Conservation (phyloP, 1,284 basidiomycete genomes). For the Kalmanozyma brasiliensis region DNA sequence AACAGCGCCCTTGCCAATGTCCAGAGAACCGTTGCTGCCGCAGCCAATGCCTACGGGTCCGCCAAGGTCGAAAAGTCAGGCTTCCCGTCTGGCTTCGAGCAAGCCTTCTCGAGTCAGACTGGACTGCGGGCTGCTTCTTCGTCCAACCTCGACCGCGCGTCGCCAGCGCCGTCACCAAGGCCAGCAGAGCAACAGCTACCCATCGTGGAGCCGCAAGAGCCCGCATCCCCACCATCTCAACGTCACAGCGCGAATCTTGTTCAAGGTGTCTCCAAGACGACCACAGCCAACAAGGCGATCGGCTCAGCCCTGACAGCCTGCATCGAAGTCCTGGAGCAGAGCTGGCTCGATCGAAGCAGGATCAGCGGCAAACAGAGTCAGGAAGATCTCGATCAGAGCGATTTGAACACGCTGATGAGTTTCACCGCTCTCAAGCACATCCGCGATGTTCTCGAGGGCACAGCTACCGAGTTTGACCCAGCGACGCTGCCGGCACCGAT, state of each 20-base stretch:
- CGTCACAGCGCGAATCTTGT: slow-evolving; percentile 11
- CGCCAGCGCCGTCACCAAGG: too few relatives aligned
- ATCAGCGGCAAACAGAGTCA: background rate
- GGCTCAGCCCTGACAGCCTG: slow-evolving; percentile 43
- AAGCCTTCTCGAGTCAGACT: slow-evolving; percentile 30
- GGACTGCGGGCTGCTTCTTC: background rate
- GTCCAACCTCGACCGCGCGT: too few relatives aligned
- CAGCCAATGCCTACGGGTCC: slow-evolving; percentile 26
- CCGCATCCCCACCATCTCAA: background rate
- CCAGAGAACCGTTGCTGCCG: slow-evolving; percentile 48
- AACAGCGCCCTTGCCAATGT: slow-evolving; percentile 52
- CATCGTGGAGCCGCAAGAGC: slow-evolving; percentile 2
- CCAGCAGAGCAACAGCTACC: slow-evolving; percentile 15
- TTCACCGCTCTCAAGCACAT: slow-evolving; percentile 60
- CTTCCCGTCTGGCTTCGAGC: slow-evolving; percentile 43
- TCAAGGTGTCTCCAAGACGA: slow-evolving; percentile 28
- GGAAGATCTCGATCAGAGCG: slow-evolving; percentile 21
- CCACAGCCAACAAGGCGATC: slow-evolving; percentile 43
- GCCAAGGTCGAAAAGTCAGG: slow-evolving; percentile 21
- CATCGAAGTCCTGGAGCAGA: slow-evolving; percentile 30
- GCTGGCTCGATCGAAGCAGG: slow-evolving; percentile 25
- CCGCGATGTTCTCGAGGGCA: slow-evolving; percentile 55
- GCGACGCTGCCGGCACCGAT: slow-evolving; percentile 25
- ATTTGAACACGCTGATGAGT: slow-evolving; percentile 48
- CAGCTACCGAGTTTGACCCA: slow-evolving; percentile 51